These are phyloP conservation scores for Urochloa ruziziensis DNA, from an alignment of 176 grass and related monocot genomes.

Conservation along the genomic window DNA sequence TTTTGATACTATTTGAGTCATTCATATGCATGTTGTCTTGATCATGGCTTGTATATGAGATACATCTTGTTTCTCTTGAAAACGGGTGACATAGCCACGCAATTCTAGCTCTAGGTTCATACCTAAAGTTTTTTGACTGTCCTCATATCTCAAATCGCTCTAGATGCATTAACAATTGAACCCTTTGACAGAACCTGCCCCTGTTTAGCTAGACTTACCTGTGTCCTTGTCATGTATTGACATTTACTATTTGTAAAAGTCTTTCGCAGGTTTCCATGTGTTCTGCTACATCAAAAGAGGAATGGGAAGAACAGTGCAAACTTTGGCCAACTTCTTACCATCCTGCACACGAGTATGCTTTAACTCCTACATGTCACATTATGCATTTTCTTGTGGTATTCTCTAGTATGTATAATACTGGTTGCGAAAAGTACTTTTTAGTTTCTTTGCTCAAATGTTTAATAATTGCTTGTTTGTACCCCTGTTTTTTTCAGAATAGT, in stretches of 20 bases:
- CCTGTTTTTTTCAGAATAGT: not conserved
- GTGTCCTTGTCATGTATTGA: too few relatives aligned
- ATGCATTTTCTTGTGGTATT: conserved; percentile 12
- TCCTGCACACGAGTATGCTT: conserved; percentile 62
- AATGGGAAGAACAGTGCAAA: conserved; percentile 91
- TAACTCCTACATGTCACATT: not conserved
- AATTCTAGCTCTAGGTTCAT: too few relatives aligned
- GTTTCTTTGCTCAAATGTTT: not conserved
- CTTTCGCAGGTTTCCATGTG: too few relatives aligned
- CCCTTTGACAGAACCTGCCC: not conserved
- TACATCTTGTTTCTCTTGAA: too few relatives aligned
- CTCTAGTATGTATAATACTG: not conserved
- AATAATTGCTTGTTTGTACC: not conserved
- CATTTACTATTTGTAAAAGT: too few relatives aligned
- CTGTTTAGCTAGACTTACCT: not conserved
- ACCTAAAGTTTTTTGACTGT: too few relatives aligned
- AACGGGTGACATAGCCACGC: too few relatives aligned
- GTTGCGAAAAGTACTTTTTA: not conserved
- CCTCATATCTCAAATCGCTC: too few relatives aligned
- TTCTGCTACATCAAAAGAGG: too few relatives aligned
- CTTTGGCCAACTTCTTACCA: conserved; percentile 98
- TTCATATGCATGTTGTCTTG: too few relatives aligned
- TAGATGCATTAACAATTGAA: not conserved
- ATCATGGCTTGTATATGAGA: too few relatives aligned
- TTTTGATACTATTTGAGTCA: too few relatives aligned